Percentiles rank a stretch among this genome's conserved stretches.
These are phyloP conservation scores for Acanthamoeba sp. DNA, from an alignment of 208 protist genomes.

Conservation along the genomic window DNA sequence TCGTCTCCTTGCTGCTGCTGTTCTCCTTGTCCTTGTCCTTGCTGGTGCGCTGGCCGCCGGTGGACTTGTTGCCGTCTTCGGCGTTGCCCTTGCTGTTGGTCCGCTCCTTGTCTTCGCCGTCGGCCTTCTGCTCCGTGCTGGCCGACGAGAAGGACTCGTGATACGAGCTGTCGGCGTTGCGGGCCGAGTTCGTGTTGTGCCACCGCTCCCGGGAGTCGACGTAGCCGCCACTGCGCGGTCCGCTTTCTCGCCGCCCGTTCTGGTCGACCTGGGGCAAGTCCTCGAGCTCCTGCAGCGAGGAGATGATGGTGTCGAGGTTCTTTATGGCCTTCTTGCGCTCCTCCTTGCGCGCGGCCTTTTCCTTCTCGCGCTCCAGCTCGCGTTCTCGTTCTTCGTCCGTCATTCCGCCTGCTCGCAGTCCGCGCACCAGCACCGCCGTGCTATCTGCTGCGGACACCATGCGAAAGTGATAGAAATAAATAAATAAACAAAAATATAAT, in stretches of 20 bases:
- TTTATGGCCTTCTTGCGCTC: conserved; percentile 67
- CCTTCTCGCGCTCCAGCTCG: conserved; percentile 38
- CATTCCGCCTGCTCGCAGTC: conserved; percentile 27
- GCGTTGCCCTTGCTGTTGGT: not conserved
- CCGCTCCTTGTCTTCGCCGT: conserved; percentile 38
- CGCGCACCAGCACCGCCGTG: conserved; percentile 9
- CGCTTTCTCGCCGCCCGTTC: not conserved
- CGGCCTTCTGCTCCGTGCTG: conserved; percentile 23
- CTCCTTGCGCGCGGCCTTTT: conserved; percentile 36
- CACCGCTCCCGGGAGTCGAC: not conserved
- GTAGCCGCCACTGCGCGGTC: not conserved
- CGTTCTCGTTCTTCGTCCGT: conserved; percentile 42
- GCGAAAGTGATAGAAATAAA: not conserved
- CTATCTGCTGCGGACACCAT: not conserved
- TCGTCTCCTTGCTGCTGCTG: conserved; percentile 10
- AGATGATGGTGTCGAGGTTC: conserved; percentile 66
- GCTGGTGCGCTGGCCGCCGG: not conserved
- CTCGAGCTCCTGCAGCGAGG: conserved; percentile 61
- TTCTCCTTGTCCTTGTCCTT: not conserved
- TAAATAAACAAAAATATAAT: not conserved
- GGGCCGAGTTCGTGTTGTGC: not conserved
- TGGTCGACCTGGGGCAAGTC: conserved; percentile 50
- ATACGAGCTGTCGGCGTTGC: conserved; percentile 22
- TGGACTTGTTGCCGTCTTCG: not conserved
- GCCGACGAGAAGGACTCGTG: conserved; percentile 55